Percentiles rank a stretch among this genome's conserved stretches.
Conservation (phyloP, 768 basidiomycete genomes). For the Serendipita sp. region DNA sequence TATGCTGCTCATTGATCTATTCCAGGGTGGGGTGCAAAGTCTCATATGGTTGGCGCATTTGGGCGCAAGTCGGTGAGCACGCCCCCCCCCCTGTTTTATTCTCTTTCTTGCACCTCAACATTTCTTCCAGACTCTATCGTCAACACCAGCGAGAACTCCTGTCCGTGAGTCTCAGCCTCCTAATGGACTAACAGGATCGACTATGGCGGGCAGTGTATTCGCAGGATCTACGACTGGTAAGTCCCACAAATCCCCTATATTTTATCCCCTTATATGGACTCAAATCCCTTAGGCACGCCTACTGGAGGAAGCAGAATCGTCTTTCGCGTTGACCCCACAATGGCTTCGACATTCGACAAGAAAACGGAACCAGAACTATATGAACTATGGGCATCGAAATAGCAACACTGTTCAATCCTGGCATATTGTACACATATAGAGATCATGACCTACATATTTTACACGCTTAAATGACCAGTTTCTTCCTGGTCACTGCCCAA, state of each 20-base stretch:
- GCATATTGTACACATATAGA: too few species aligned
- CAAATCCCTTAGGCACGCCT: slow-evolving; percentile 4
- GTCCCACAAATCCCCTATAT: too few species aligned
- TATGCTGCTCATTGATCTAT: too few species aligned
- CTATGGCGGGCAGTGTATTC: not conserved
- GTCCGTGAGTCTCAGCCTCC: not conserved
- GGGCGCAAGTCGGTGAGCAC: too few species aligned
- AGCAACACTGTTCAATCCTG: not conserved
- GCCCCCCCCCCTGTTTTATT: too few species aligned
- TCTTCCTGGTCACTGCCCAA: not conserved
- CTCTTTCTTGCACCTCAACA: too few species aligned
- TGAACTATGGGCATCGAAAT: slow-evolving; percentile 48
- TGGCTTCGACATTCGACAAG: slow-evolving; percentile 59
- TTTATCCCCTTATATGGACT: too few species aligned
- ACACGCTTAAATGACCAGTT: not conserved
- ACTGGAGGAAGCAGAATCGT: slow-evolving; percentile 22
- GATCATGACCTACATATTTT: too few species aligned
- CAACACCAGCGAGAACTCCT: not conserved
- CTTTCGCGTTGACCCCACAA: slow-evolving; percentile 47
- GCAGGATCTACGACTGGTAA: not conserved
- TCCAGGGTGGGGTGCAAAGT: too few species aligned
- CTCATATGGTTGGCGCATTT: too few species aligned
- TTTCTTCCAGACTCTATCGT: too few species aligned
- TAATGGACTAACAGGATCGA: not conserved
- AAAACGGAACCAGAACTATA: slow-evolving; percentile 55